Conservation (phyloP, 148 eudicot species). For the Rheum nobile region DNA sequence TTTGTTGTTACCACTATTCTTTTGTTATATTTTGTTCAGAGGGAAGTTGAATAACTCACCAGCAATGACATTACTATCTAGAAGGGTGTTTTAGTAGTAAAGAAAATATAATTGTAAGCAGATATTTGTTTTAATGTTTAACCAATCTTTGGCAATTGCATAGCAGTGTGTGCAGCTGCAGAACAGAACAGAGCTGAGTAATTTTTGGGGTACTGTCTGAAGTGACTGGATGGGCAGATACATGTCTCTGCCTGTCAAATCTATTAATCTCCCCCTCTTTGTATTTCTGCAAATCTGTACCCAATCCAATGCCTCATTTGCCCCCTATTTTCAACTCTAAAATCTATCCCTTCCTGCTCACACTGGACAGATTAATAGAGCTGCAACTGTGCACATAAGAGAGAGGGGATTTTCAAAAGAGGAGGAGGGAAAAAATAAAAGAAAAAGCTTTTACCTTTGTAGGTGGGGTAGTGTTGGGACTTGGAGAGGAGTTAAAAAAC, state of each 20-base stretch:
- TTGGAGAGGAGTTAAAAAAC: background rate
- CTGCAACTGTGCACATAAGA: slow-evolving; percentile 1
- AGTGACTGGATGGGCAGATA: slow-evolving; percentile 14
- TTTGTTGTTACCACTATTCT: too few species aligned
- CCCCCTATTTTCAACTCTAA: background rate
- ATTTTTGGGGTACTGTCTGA: slow-evolving; percentile 5
- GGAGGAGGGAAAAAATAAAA: background rate
- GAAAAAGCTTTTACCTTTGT: slow-evolving; percentile 2
- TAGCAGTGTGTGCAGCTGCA: slow-evolving; percentile 5
- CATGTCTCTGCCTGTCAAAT: slow-evolving; percentile 4
- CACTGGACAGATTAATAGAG: slow-evolving; percentile 6
- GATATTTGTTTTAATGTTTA: background rate
- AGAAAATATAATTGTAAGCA: background rate
- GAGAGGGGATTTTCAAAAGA: background rate
- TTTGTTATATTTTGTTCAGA: background rate
- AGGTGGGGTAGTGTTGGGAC: background rate
- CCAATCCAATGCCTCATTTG: slow-evolving; percentile 10
- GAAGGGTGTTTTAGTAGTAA: background rate
- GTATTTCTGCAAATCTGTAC: background rate
- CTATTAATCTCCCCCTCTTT: background rate
- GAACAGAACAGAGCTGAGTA: background rate
- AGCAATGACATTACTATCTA: background rate
- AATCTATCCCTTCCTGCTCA: slow-evolving; percentile 4
- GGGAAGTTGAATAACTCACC: background rate
- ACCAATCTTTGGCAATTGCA: background rate